A percentile compares a stretch with the other conserved stretches of the same genome.
These are phyloP conservation scores for Phytophthora ramorum DNA, from an alignment of 352 stramenopile species.

Conservation along the genomic window DNA sequence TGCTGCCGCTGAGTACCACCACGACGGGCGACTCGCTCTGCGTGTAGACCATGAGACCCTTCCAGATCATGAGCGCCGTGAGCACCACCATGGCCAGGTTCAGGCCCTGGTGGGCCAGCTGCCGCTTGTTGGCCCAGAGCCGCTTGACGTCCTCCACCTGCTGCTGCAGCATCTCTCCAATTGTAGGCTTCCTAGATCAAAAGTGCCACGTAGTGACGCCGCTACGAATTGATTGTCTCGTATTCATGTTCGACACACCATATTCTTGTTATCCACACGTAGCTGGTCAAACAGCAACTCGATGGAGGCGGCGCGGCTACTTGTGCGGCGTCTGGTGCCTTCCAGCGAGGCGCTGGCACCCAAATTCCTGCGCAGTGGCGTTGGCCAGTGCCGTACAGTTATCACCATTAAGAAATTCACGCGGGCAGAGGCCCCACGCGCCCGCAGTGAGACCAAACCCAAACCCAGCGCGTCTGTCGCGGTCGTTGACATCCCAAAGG, in stretches of 20 bases:
- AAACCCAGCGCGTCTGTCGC: neutral
- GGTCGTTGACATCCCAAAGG: neutral
- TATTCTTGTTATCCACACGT: neutral
- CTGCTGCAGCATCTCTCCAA: constrained; percentile 84
- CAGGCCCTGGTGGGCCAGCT: constrained; percentile 96
- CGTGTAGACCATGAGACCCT: constrained; percentile 97
- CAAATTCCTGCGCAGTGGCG: neutral
- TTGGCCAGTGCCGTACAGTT: constrained; percentile 32
- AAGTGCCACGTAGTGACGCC: constrained; percentile 17
- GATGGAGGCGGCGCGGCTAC: constrained; percentile 17
- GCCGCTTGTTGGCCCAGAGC: constrained; percentile 98
- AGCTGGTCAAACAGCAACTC: neutral
- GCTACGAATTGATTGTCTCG: neutral
- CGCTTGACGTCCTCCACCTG: constrained; percentile 97
- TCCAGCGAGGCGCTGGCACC: neutral
- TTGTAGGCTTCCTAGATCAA: constrained; percentile 37
- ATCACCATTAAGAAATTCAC: constrained; percentile 64
- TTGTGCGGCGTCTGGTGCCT: constrained; percentile 15
- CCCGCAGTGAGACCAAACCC: constrained; percentile 5
- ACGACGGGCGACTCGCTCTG: constrained; percentile 98
- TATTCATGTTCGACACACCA: neutral
- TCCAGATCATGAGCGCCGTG: constrained; percentile 99
- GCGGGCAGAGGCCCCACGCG: constrained; percentile 12
- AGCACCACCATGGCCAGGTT: constrained; percentile 99
- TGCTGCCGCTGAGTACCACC: constrained; percentile 98